A percentile compares a stretch with the other conserved stretches of the same genome.
phyloP scores from a whole-genome alignment of 2,329 filamentous ascomycete genomes.

The Geosmithia putterillii region DNA sequence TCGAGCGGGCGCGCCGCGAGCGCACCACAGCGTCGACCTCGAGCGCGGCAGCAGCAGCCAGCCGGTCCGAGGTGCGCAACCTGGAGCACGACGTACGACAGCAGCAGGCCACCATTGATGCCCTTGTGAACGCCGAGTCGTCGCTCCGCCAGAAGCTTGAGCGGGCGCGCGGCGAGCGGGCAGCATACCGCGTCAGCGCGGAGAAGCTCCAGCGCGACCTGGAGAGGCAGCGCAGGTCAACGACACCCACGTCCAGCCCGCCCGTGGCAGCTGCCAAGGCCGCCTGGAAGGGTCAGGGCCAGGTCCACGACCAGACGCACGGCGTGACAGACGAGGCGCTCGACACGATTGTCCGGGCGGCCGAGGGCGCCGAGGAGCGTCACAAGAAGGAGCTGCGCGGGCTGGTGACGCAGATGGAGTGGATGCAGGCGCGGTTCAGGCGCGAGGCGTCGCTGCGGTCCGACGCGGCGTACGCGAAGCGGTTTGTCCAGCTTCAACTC shows the following conservation, averaged over 20 bases:
- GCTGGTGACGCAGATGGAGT: slow-evolving; percentile 80
- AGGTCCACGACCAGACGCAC: no score
- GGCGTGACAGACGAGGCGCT: slow-evolving; percentile 36
- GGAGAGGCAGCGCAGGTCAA: slow-evolving; percentile 21
- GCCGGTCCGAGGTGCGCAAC: slow-evolving; percentile 52
- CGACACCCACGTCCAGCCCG: no score
- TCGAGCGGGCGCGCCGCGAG: slow-evolving; percentile 58
- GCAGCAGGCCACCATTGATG: slow-evolving; percentile 52
- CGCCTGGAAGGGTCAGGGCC: background rate
- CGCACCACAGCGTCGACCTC: slow-evolving; percentile 31
- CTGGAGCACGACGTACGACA: slow-evolving; percentile 62
- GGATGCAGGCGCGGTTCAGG: slow-evolving; percentile 69
- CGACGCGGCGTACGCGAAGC: slow-evolving; percentile 79
- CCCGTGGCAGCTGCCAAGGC: slow-evolving; percentile 15
- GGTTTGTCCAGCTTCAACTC: slow-evolving; percentile 65
- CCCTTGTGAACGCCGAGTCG: slow-evolving; percentile 41
- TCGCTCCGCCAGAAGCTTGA: slow-evolving; percentile 56
- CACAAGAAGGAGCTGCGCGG: slow-evolving; percentile 71
- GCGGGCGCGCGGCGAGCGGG: slow-evolving; percentile 53
- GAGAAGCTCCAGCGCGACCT: slow-evolving; percentile 43
- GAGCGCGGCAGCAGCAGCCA: slow-evolving; percentile 8
- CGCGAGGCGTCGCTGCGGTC: slow-evolving; percentile 70
- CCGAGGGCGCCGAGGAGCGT: slow-evolving; percentile 50
- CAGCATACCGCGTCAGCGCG: slow-evolving; percentile 38
- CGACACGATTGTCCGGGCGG: slow-evolving; percentile 44